Percentiles rank a stretch among this genome's conserved stretches.
Conservation (phyloP, 345 rosid genomes). For the Gossypium australe region DNA sequence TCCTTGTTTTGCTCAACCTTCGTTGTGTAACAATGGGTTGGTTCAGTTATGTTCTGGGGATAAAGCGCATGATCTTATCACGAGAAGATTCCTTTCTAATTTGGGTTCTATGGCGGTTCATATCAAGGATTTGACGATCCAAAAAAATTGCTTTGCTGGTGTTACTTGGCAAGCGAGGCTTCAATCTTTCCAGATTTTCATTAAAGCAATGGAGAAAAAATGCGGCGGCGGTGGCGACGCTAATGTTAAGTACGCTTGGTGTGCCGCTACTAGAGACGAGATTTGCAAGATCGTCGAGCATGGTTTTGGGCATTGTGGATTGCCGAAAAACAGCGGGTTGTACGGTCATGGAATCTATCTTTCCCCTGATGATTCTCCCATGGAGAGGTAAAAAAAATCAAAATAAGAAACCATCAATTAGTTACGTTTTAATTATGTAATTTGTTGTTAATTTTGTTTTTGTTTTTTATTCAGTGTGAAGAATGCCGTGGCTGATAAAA, state of each 20-base stretch:
- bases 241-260: conserved; percentile 69
- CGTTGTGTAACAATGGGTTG: conserved; percentile 21
- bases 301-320: conserved; percentile 48
- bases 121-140: conserved; percentile 37
- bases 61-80: conserved; percentile 38
- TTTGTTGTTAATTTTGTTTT: not conserved
- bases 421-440: not conserved
- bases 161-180: conserved; percentile 43
- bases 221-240: conserved; percentile 46
- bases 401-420: not conserved
- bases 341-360: conserved; percentile 61
- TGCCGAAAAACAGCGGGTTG: conserved; percentile 31
- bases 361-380: conserved; percentile 50
- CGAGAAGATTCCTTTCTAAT: conserved; percentile 31
- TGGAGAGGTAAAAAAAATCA: conserved; percentile 43
- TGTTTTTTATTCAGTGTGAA: conserved; percentile 36
- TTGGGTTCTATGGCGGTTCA: conserved; percentile 35
- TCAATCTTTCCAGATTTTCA: conserved; percentile 47
- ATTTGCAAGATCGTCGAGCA: conserved; percentile 38
- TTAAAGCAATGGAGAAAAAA: conserved; percentile 45
- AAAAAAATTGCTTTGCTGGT: conserved; percentile 32
- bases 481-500: conserved; percentile 33
- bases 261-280: conserved; percentile 39
- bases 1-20: not conserved
- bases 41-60: conserved; percentile 44